Evolutionary conservation across 2,329 filamentous ascomycete species (phyloP).

Genomic region (Purpureocillium lavendulum): DNA sequence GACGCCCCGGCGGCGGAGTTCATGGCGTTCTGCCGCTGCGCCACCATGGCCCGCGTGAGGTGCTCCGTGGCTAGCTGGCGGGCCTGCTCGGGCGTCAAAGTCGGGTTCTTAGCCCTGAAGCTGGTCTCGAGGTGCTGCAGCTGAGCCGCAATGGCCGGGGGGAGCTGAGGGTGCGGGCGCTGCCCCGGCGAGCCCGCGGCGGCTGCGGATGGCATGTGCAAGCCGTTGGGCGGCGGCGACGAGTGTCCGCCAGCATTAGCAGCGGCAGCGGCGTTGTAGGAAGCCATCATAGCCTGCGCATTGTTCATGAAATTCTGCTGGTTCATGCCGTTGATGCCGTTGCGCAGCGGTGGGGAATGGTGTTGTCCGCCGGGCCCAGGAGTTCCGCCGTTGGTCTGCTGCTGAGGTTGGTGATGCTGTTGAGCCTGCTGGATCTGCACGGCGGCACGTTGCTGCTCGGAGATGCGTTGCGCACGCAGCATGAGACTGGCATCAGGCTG

Average conservation of each 20-base stretch:
- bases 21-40: constrained; percentile 44
- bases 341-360: constrained; percentile 35
- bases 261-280: constrained; percentile 26
- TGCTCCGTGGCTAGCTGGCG: constrained; percentile 44
- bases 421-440: constrained; percentile 38
- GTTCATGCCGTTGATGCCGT: constrained; percentile 33
- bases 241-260: constrained; percentile 33
- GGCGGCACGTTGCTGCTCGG: constrained; percentile 53
- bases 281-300: constrained; percentile 44
- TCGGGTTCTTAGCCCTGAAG: constrained; percentile 43
- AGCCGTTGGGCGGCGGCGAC: constrained; percentile 34
- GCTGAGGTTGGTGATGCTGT: constrained; percentile 15
- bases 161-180: constrained; percentile 32
- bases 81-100: constrained; percentile 38
- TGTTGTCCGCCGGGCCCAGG: constrained; percentile 29
- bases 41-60: constrained; percentile 37
- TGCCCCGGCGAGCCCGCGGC: constrained; percentile 34
- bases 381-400: constrained; percentile 21
- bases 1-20: constrained; percentile 43
- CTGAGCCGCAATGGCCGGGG: constrained; percentile 38
- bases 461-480: constrained; percentile 57
- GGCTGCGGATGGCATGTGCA: constrained; percentile 37
- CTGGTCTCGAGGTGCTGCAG: constrained; percentile 44
- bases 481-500: constrained; percentile 45
- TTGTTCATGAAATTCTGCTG: constrained; percentile 46